phyloP scores from a whole-genome alignment of 129 eudicot genomes.

The Escallonia herrerae region DNA sequence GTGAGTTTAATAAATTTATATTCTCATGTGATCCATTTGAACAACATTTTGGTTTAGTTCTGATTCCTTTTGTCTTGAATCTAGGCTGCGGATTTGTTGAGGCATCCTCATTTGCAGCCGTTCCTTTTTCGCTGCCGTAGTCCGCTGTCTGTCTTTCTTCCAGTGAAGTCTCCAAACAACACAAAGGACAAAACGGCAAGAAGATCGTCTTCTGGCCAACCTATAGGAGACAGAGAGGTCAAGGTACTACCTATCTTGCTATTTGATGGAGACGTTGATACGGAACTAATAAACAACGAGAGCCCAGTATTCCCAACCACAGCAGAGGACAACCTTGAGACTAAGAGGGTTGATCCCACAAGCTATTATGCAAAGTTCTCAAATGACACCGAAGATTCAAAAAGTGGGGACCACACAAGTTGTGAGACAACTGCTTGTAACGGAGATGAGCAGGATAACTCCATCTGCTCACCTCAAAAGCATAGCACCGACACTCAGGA shows the following conservation, averaged over 20 bases:
- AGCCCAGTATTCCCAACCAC: slow-evolving; percentile 24
- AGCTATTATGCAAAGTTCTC: slow-evolving; percentile 56
- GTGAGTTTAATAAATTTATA: slow-evolving; percentile 35
- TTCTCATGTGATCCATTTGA: background rate
- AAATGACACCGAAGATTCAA: slow-evolving; percentile 55
- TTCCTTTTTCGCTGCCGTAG: slow-evolving; percentile 67
- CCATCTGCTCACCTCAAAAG: slow-evolving; percentile 29
- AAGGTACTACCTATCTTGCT: slow-evolving; percentile 30
- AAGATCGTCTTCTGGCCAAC: slow-evolving; percentile 42
- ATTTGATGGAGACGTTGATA: slow-evolving; percentile 20
- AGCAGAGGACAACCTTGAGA: slow-evolving; percentile 57
- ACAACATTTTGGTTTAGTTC: slow-evolving; percentile 1
- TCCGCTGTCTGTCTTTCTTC: slow-evolving; percentile 72
- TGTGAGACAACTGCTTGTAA: slow-evolving; percentile 33
- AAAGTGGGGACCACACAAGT: slow-evolving; percentile 42
- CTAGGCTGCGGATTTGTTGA: slow-evolving; percentile 90
- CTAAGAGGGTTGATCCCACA: slow-evolving; percentile 92
- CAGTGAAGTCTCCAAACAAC: slow-evolving; percentile 72
- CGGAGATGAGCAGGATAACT: slow-evolving; percentile 42
- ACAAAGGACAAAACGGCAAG: slow-evolving; percentile 48
- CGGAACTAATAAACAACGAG: slow-evolving; percentile 22
- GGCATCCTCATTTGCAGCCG: slow-evolving; percentile 91
- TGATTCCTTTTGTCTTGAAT: slow-evolving; percentile 14
- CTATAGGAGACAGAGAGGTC: slow-evolving; percentile 31
- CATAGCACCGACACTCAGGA: slow-evolving; percentile 25